These are phyloP conservation scores for Endotrypanum monterogeii DNA, from an alignment of 208 protist species.

Conservation along the genomic window DNA sequence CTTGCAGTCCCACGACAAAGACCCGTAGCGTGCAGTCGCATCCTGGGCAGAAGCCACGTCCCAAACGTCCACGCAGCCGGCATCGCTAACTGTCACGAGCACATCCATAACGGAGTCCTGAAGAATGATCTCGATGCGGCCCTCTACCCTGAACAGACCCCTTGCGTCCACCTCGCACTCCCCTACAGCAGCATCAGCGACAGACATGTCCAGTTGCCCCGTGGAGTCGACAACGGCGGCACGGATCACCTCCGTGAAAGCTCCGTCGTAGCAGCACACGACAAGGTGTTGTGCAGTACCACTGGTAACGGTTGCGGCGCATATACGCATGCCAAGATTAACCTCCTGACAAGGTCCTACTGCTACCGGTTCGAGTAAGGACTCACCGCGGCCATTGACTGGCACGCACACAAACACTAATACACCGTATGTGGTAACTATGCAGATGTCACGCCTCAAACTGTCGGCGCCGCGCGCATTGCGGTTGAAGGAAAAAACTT, in stretches of 20 bases:
- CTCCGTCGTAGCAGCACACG: constrained; percentile 25
- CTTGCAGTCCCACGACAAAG: constrained; percentile 29
- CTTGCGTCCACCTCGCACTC: constrained; percentile 20
- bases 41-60: constrained; percentile 35
- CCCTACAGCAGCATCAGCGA: not conserved
- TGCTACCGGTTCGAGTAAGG: not conserved
- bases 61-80: constrained; percentile 69
- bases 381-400: too few relatives aligned
- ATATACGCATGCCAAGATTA: constrained; percentile 17
- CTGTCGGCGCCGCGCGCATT: not conserved
- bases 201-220: not conserved
- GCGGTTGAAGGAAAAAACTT: constrained; percentile 13
- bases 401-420: constrained; percentile 16
- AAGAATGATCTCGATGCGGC: constrained; percentile 31
- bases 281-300: constrained; percentile 3
- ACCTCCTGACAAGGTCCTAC: constrained; percentile 27
- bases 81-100: constrained; percentile 45
- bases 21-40: constrained; percentile 40
- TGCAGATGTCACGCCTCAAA: constrained; percentile 5
- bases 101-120: constrained; percentile 24
- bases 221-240: constrained; percentile 1
- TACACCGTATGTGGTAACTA: constrained; percentile 14
- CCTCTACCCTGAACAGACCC: constrained; percentile 55
- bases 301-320: not conserved
- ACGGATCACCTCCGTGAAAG: constrained; percentile 26